Conservation (phyloP, 1,284 basidiomycete genomes). For the Ceratobasidium papillatum region DNA sequence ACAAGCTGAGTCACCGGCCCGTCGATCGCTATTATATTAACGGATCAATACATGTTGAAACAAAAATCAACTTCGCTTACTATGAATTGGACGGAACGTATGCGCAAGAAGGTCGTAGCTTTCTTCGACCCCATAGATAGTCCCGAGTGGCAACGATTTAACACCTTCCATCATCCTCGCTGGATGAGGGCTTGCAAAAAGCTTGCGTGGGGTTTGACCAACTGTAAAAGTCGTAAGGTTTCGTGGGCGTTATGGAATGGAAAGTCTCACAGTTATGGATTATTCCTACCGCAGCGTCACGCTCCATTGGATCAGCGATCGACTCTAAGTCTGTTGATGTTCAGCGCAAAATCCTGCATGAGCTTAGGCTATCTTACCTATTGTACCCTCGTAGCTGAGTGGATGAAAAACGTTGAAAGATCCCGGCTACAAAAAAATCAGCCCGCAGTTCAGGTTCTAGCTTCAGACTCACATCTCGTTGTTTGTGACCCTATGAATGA, state of each 20-base stretch:
- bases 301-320: conserved; percentile 86
- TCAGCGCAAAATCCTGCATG: neutral
- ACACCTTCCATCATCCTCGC: conserved; percentile 74
- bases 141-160: conserved; percentile 72
- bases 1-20: conserved; percentile 62
- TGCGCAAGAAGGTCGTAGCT: conserved; percentile 71
- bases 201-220: conserved; percentile 88
- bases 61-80: conserved; percentile 53
- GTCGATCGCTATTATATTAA: conserved; percentile 61
- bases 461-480: conserved; percentile 66
- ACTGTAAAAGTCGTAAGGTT: conserved; percentile 58
- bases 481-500: conserved; percentile 67
- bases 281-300: conserved; percentile 91
- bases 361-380: conserved; percentile 60
- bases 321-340: conserved; percentile 73
- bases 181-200: conserved; percentile 88
- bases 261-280: conserved; percentile 85
- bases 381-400: conserved; percentile 91
- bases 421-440: conserved; percentile 49
- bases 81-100: conserved; percentile 65
- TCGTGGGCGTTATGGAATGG: neutral
- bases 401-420: conserved; percentile 93
- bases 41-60: conserved; percentile 44
- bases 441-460: neutral
- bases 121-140: conserved; percentile 81